phyloP scores from a whole-genome alignment of 495 filamentous ascomycete species.

The Cetradonia linearis region DNA sequence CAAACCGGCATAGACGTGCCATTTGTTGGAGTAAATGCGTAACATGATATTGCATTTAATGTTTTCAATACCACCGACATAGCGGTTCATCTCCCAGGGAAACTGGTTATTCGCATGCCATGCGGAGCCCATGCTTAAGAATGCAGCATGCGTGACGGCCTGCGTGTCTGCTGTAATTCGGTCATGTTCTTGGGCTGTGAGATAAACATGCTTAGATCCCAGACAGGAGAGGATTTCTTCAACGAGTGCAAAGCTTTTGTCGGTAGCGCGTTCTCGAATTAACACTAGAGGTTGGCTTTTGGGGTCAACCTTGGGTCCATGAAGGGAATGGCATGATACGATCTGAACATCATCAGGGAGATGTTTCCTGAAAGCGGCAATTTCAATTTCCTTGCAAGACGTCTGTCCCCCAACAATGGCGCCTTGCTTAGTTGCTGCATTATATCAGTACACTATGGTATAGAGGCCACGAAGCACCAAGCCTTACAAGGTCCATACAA shows the following conservation, averaged over 20 bases:
- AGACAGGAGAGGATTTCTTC: constrained; percentile 73
- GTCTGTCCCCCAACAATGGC: constrained; percentile 97
- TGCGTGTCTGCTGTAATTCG: constrained; percentile 97
- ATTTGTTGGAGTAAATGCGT: constrained; percentile 95
- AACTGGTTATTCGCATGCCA: constrained; percentile 91
- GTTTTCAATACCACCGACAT: constrained; percentile 95
- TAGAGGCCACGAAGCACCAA: constrained; percentile 29
- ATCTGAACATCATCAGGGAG: constrained; percentile 85
- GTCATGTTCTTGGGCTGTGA: constrained; percentile 80
- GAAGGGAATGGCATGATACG: constrained; percentile 91
- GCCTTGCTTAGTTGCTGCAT: constrained; percentile 75
- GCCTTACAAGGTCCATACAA: constrained; percentile 76
- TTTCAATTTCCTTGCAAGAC: constrained; percentile 95
- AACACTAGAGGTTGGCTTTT: constrained; percentile 79
- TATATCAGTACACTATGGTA: constrained; percentile 21
- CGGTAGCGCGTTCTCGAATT: constrained; percentile 82
- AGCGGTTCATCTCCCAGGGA: constrained; percentile 88
- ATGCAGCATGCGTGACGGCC: constrained; percentile 94
- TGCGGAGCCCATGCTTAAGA: constrained; percentile 92
- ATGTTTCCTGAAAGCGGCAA: constrained; percentile 82
- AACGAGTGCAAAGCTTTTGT: constrained; percentile 65
- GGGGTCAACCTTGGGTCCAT: constrained; percentile 83
- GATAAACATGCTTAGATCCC: constrained; percentile 68
- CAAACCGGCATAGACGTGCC: constrained; percentile 97
- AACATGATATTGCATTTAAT: constrained; percentile 97